Base-by-base conservation (phyloP, 352 stramenopile genomes). In the Phytophthora agathidicida region DNA sequence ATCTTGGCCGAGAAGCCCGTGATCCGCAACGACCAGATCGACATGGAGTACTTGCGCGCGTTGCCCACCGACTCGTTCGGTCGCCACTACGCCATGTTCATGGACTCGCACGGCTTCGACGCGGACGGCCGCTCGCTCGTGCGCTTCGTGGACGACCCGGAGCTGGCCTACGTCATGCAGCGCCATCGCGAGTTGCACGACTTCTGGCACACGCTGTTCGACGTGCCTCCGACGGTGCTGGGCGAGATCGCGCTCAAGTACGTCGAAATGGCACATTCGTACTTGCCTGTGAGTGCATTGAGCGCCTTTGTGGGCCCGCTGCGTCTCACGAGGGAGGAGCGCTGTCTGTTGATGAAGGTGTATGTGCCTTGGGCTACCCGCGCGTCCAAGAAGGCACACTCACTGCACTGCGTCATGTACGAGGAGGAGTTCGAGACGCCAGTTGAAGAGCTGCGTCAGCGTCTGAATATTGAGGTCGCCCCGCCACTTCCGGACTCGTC, bases 211-310 rank as follows among this genome's bases (percentile, higher is more conserved):
- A 94, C 90, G 45, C 76, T 99, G 10, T 98, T 91, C 35, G 91
- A 75, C 5, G 68, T 99, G 22, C 97, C 97, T 17, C 94, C 97
- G 10, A 98, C 93, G 5, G 92, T 99, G 1, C 73, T 98, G 54
- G 97, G 96, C 39, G 97, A 99, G 75, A 85, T 99, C 57, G 89
- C 84, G 20, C 84, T 99, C 36, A 99, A 99, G 71, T 98, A 95
- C 78, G 87, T 99, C 27, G 97, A 99, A 75, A 80, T 99, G 49
- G 88, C 96, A 42, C 96, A 99, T 70, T 99, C 95, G 1, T 87
- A 90, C 26, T 73, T 99, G 41, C 97, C 97, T 1, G 82, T 99
- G 31, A 91, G 88, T 30, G 91, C 96, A n/a, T 71, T 99, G 20
- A 96, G 87, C 13, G 89, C 85, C 27, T 91, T 98, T 27, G 83